A percentile compares a stretch with the other conserved stretches of the same genome.
Conservation (phyloP, 129 eudicot genomes). For the Arctium lappa region DNA sequence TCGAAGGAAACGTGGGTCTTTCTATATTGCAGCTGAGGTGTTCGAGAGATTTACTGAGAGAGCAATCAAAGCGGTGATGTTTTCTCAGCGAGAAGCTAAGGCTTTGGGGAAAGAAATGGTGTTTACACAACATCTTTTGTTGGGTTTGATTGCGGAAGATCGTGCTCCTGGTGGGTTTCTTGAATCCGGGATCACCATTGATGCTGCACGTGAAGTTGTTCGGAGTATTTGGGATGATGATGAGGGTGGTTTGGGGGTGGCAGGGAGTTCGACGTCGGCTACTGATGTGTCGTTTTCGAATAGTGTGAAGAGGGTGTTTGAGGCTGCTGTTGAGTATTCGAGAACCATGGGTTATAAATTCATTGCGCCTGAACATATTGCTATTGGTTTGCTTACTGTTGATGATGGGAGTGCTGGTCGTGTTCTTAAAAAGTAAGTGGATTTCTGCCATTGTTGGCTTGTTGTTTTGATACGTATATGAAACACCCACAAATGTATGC, state of each 20-base stretch:
- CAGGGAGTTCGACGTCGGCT: constrained; percentile 21
- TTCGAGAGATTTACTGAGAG: constrained; percentile 88
- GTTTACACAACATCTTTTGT: constrained; percentile 65
- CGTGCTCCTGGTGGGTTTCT: constrained; percentile 56
- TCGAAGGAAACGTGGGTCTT: constrained; percentile 30
- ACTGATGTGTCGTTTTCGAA: constrained; percentile 68
- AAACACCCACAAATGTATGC: not conserved
- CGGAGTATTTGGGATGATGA: constrained; percentile 54
- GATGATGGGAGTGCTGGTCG: constrained; percentile 81
- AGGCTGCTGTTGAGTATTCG: constrained; percentile 93
- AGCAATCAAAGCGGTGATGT: constrained; percentile 78
- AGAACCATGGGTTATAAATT: constrained; percentile 78
- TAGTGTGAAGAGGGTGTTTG: constrained; percentile 67
- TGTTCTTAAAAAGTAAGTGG: constrained; percentile 66
- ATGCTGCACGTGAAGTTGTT: constrained; percentile 68
- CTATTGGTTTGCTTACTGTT: constrained; percentile 80
- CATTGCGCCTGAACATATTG: constrained; percentile 82
- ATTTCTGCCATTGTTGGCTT: not conserved
- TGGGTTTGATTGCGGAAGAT: constrained; percentile 82
- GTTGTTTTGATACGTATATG: not conserved
- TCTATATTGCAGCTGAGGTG: constrained; percentile 42
- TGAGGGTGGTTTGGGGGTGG: not conserved
- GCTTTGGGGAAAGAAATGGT: constrained; percentile 62
- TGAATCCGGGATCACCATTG: constrained; percentile 58
- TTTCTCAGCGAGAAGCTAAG: constrained; percentile 72